Base-by-base conservation (phyloP, 768 basidiomycete species). In the Butyriboletus loyo region DNA sequence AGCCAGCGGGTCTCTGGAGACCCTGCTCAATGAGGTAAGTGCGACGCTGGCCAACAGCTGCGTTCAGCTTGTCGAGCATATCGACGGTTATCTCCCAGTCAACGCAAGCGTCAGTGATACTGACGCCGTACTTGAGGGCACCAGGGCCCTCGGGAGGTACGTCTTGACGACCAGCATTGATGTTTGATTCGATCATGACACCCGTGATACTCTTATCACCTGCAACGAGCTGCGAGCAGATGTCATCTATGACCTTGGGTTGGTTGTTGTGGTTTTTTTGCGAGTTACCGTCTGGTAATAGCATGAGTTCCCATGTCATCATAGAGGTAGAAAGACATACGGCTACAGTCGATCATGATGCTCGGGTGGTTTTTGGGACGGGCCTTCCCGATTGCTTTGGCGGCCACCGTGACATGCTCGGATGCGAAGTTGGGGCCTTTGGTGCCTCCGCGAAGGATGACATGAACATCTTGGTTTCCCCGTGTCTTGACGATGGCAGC, bases 181-280 rank as follows among this genome's bases (percentile, higher is more conserved):
- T 86, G 70, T 98, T 89, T 13, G 87, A 90, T 74, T 99, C 96
- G 66, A 99, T 82, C 96, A 99, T 98, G 52, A 98, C 92, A 41
- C 96, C 96, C 5, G 91, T 91, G 71, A 99, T 87, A 61, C 78
- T 76, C 52, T 69, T 76, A 49, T 79, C 74, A 25, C 92, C 92
- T 7, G 80, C 79, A 7, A 68, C 72, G 49, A 98, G 81, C 72
- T 98, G 96, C 3, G 69, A 72, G 69, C 84, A 85, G 63, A 92
- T 80, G 68, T 80, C 72, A 57, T 82, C 79, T 51, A 91, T 64
- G 38, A 92, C 91, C 59, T 84, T 83, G 17, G 93, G 85, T 70
- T 97, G 95, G 72, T 95, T 96, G 64, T 82, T 81, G 75, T 96
- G 89, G 72, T 97, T 86, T 76, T 98, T 98, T 54, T 85, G 84